Conservation (phyloP, 495 filamentous ascomycete species). For the Choiromyces venosus region DNA sequence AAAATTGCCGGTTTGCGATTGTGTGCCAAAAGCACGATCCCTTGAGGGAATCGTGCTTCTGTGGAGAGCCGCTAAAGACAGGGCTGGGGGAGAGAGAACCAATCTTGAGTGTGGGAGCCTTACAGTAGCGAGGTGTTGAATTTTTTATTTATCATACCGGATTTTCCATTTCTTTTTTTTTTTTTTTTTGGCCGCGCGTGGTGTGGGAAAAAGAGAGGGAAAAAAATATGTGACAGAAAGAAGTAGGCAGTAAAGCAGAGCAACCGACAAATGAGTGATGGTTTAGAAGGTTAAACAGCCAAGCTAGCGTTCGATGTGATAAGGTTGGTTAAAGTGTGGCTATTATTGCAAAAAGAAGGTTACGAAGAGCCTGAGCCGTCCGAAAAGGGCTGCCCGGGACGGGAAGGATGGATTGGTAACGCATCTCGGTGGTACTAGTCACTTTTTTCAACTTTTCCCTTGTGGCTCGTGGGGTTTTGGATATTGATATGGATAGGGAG, state of each 20-base stretch:
- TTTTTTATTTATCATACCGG: background rate
- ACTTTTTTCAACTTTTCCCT: background rate
- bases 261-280: background rate
- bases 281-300: background rate
- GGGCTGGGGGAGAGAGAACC: constrained; percentile 6
- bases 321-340: background rate
- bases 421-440: background rate
- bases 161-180: background rate
- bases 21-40: constrained; percentile 33
- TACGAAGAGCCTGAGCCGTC: background rate
- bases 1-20: constrained; percentile 52
- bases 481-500: background rate
- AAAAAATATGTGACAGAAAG: background rate
- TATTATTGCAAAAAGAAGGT: background rate
- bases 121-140: background rate
- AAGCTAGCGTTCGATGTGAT: background rate
- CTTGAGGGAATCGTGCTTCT: constrained; percentile 25
- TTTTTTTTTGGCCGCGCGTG: background rate
- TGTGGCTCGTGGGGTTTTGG: too few relatives aligned
- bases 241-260: background rate
- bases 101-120: background rate
- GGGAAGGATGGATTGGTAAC: constrained; percentile 1
- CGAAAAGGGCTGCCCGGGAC: background rate
- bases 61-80: constrained; percentile 21
- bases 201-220: background rate